A percentile compares a stretch with the other conserved stretches of the same genome.
phyloP scores from a whole-genome alignment of 73 alveolate genomes.

The Paraurostyla sp. region DNA sequence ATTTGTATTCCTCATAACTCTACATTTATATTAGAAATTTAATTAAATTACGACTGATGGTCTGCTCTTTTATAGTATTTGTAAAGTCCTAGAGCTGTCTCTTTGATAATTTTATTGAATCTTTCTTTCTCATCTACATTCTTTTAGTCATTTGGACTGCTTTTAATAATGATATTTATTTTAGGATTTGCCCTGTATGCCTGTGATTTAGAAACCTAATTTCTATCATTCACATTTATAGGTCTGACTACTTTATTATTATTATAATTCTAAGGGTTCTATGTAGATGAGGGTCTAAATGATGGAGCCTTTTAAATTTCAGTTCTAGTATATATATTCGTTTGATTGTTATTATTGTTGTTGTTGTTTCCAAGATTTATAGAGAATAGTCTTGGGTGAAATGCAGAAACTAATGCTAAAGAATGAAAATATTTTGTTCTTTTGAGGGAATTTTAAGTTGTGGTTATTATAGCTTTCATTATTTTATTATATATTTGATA shows the following conservation, averaged over 20 bases:
- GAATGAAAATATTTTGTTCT: neutral
- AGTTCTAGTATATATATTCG: too few relatives aligned
- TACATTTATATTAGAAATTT: neutral
- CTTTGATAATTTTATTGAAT: slow-evolving; percentile 47
- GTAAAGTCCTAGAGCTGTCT: slow-evolving; percentile 55
- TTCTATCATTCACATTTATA: neutral
- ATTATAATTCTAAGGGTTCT: neutral
- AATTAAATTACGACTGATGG: neutral
- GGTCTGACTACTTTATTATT: neutral
- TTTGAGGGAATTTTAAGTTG: too few relatives aligned
- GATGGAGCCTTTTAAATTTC: too few relatives aligned
- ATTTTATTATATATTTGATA: neutral
- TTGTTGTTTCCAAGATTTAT: neutral
- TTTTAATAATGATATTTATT: slow-evolving; percentile 60
- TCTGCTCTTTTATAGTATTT: neutral
- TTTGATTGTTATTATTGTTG: neutral
- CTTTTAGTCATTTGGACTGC: slow-evolving; percentile 39
- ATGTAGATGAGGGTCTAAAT: neutral
- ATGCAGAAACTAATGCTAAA: neutral
- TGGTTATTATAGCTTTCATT: slow-evolving; percentile 1
- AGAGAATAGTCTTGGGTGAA: neutral
- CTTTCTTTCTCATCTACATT: slow-evolving; percentile 63
- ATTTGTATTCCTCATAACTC: slow-evolving; percentile 15
- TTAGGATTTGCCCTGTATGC: slow-evolving; percentile 68
- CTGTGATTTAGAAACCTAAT: neutral